phyloP scores from a whole-genome alignment of 208 protist genomes.

The Leishmania aethiopica region DNA sequence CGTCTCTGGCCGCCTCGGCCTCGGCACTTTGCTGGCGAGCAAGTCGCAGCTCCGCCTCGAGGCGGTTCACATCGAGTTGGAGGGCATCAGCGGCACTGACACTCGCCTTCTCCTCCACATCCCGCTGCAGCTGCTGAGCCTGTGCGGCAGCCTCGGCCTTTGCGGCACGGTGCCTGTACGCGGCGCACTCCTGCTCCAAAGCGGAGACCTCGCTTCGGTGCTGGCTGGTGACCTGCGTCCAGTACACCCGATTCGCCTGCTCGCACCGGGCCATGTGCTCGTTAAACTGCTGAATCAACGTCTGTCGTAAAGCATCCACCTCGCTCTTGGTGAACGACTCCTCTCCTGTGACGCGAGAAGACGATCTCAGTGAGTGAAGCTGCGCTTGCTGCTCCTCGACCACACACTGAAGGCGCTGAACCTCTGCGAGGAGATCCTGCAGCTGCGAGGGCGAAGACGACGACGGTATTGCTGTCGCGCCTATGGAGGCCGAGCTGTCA shows the following conservation, averaged over 20 bases:
- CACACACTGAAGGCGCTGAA: conserved; percentile 16
- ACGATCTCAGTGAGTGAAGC: background rate
- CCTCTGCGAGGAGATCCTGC: conserved; percentile 6
- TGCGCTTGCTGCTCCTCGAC: conserved; percentile 15
- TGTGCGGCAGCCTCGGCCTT: conserved; percentile 4
- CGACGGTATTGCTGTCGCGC: background rate
- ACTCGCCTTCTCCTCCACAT: background rate
- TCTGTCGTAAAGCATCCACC: conserved; percentile 16
- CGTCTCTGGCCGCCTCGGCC: background rate
- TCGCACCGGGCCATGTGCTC: conserved; percentile 58
- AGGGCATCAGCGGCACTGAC: background rate
- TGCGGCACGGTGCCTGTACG: background rate
- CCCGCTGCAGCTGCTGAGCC: conserved; percentile 3
- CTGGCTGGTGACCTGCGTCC: conserved; percentile 23
- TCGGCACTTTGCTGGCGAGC: background rate
- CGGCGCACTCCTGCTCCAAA: conserved; percentile 22
- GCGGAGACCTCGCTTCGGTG: conserved; percentile 30
- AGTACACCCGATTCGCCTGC: conserved; percentile 42
- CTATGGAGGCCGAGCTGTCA: background rate
- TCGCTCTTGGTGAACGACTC: conserved; percentile 27
- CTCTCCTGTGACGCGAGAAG: background rate
- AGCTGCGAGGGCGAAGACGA: background rate
- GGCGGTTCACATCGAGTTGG: background rate
- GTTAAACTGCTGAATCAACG: conserved; percentile 52
- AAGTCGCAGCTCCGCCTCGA: background rate